These are phyloP conservation scores for Chalciporus sphaerocephalus DNA, from an alignment of 768 basidiomycete genomes.

Conservation along the genomic window DNA sequence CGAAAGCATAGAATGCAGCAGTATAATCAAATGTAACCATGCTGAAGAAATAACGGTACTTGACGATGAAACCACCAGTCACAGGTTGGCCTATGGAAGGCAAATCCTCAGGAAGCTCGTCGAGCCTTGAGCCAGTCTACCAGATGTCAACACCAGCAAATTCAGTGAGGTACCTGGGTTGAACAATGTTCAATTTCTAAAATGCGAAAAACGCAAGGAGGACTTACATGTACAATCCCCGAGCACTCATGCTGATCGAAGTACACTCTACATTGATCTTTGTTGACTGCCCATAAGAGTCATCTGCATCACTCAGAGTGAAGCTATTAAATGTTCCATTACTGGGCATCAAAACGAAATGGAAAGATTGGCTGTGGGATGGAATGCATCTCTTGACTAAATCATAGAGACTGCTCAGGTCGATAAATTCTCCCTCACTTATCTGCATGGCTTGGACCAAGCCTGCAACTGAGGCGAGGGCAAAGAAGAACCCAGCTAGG, in stretches of 20 bases:
- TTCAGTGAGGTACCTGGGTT: conserved; percentile 33
- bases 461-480: not conserved
- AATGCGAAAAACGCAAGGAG: not conserved
- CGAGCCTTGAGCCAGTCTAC: conserved; percentile 41
- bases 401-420: conserved; percentile 31
- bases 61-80: conserved; percentile 32
- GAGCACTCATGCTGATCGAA: conserved; percentile 35
- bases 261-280: conserved; percentile 32
- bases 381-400: conserved; percentile 36
- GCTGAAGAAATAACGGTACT: conserved; percentile 41
- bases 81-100: conserved; percentile 31
- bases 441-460: not conserved
- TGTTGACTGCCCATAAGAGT: conserved; percentile 8
- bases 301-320: conserved; percentile 26
- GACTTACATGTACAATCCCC: conserved; percentile 37
- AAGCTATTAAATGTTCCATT: conserved; percentile 29
- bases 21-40: conserved; percentile 42
- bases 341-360: conserved; percentile 25
- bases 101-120: conserved; percentile 26
- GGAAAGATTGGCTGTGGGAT: conserved; percentile 29
- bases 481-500: not conserved
- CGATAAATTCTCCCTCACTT: not conserved
- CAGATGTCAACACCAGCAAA: conserved; percentile 39
- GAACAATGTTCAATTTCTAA: not conserved
- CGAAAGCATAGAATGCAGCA: conserved; percentile 37